phyloP scores from a whole-genome alignment of 768 basidiomycete species.

The Suillus clintonianus region DNA sequence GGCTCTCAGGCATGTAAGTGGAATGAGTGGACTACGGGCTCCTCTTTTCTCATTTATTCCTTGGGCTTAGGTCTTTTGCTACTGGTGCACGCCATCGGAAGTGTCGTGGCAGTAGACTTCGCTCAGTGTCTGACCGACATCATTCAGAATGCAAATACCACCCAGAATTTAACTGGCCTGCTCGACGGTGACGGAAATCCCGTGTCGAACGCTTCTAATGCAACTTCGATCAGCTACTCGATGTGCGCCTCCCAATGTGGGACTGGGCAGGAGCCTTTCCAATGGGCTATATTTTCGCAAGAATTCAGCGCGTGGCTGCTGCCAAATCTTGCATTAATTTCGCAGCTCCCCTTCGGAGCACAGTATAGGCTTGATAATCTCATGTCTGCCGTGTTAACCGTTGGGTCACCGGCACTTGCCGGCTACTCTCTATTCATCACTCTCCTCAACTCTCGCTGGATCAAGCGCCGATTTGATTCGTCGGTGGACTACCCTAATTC shows the following conservation, averaged over 20 bases:
- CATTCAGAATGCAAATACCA: conserved; percentile 7
- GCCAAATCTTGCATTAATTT: conserved; percentile 50
- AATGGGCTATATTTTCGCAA: conserved; percentile 29
- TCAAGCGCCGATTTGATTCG: conserved; percentile 31
- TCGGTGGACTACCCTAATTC: conserved; percentile 26
- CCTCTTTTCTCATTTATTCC: not conserved
- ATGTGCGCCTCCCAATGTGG: conserved; percentile 16
- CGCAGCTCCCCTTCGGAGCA: conserved; percentile 51
- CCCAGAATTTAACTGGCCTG: not conserved
- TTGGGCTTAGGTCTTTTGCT: not conserved
- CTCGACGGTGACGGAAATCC: not conserved
- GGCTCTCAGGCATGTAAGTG: not conserved
- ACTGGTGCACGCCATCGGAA: not conserved
- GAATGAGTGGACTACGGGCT: not conserved
- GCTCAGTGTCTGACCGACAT: conserved; percentile 14
- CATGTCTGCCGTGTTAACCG: conserved; percentile 41
- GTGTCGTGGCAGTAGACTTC: conserved; percentile 1
- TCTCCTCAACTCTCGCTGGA: conserved; percentile 46
- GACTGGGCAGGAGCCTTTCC: conserved; percentile 11
- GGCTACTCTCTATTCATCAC: conserved; percentile 47
- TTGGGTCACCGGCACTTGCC: conserved; percentile 48
- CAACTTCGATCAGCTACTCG: conserved; percentile 10
- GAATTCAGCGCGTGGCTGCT: conserved; percentile 48
- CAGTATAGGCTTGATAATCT: conserved; percentile 42
- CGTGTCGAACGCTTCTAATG: not conserved